phyloP scores from a whole-genome alignment of 352 stramenopile genomes.

The Phytophthora citrophthora region DNA sequence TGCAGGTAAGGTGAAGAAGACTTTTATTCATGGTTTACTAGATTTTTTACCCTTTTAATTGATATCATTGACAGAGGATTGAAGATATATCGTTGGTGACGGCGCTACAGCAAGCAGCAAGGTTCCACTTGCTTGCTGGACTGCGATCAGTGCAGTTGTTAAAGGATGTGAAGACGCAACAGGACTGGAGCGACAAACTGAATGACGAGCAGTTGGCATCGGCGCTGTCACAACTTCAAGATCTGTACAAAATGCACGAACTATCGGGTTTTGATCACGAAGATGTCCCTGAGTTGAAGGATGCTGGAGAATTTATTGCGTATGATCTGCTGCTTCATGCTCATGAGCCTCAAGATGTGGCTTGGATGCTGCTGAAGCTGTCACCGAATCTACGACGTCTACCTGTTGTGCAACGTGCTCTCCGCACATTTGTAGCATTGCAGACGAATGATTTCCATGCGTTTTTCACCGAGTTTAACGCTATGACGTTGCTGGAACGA shows the following conservation, averaged over 20 bases:
- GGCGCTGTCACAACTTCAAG: constrained; percentile 59
- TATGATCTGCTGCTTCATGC: constrained; percentile 68
- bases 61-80: constrained; percentile 38
- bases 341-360: constrained; percentile 50
- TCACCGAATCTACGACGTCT: constrained; percentile 23
- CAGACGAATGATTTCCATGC: constrained; percentile 51
- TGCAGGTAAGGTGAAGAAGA: constrained; percentile 47
- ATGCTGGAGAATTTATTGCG: constrained; percentile 51
- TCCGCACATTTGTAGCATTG: constrained; percentile 59
- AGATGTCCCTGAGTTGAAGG: constrained; percentile 16
- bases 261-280: constrained; percentile 11
- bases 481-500: constrained; percentile 51
- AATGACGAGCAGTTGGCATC: constrained; percentile 77
- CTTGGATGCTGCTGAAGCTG: constrained; percentile 46
- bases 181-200: constrained; percentile 71
- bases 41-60: constrained; percentile 1
- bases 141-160: constrained; percentile 49
- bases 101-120: constrained; percentile 52
- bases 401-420: constrained; percentile 38
- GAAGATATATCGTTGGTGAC: constrained; percentile 36
- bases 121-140: constrained; percentile 66
- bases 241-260: constrained; percentile 36
- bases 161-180: constrained; percentile 2
- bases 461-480: constrained; percentile 36
- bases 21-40: not conserved